Conservation (phyloP, 2,329 filamentous ascomycete genomes). For the Passalora sequoiae region DNA sequence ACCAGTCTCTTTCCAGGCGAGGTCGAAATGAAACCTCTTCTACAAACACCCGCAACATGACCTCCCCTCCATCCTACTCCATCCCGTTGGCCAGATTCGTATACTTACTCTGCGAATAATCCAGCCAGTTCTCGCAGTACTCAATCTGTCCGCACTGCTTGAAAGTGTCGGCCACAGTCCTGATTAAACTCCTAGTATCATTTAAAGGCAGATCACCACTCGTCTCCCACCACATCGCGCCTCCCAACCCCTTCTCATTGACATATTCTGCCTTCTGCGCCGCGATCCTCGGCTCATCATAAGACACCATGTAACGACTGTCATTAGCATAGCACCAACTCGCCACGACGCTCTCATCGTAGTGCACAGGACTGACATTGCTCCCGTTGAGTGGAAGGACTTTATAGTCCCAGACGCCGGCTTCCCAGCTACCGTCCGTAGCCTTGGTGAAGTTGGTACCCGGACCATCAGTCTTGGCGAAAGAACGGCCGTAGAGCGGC, state of each 20-base stretch:
- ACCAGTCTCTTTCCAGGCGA: no score
- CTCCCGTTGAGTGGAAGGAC: conserved; percentile 57
- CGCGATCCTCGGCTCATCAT: conserved; percentile 63
- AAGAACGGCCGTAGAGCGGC: conserved; percentile 84
- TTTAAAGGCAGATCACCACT: conserved; percentile 64
- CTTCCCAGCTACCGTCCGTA: conserved; percentile 75
- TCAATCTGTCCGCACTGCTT: conserved; percentile 40
- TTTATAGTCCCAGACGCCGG: conserved; percentile 57
- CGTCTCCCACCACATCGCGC: conserved; percentile 67
- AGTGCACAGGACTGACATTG: conserved; percentile 55
- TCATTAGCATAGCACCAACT: conserved; percentile 68
- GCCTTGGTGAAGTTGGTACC: conserved; percentile 64
- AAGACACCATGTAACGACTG: conserved; percentile 65
- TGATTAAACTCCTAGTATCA: conserved; percentile 50
- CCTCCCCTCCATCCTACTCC: no score
- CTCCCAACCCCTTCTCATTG: conserved; percentile 61
- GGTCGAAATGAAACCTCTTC: no score
- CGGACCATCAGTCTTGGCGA: conserved; percentile 68
- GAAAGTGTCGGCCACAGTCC: conserved; percentile 26
- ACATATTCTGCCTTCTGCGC: conserved; percentile 66
- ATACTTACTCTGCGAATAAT: conserved; percentile 50
- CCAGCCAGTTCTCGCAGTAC: conserved; percentile 42
- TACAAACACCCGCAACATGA: no score
- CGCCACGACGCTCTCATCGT: conserved; percentile 60
- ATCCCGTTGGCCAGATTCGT: conserved; percentile 47